Evolutionary conservation across 1,139 yeast species (phyloP).

Genomic region (Pichia sp.): DNA sequence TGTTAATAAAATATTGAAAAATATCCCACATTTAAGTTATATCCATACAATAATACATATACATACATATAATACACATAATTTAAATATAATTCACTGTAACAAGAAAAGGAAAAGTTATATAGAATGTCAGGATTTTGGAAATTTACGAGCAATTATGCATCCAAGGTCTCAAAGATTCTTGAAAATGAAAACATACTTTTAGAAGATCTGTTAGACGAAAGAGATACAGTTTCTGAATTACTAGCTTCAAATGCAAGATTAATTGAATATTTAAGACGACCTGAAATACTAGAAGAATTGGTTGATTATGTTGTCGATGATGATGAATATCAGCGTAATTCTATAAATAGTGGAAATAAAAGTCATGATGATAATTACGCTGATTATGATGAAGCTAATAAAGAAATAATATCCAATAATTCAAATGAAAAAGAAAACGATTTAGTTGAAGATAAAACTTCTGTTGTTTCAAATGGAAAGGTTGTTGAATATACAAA

Average conservation of each 20-base stretch:
- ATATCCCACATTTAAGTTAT: slow-evolving; percentile 9
- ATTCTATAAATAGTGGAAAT: slow-evolving; percentile 9
- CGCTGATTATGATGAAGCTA: neutral
- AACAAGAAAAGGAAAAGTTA: neutral
- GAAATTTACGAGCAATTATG: slow-evolving; percentile 84
- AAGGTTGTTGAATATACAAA: neutral
- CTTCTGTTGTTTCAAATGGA: neutral
- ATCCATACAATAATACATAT: neutral
- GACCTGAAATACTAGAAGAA: slow-evolving; percentile 58
- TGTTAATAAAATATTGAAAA: slow-evolving; percentile 2
- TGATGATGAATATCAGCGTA: slow-evolving; percentile 27
- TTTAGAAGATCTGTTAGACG: slow-evolving; percentile 69
- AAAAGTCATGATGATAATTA: neutral
- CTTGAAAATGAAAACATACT: slow-evolving; percentile 52
- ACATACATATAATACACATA: neutral
- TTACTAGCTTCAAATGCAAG: slow-evolving; percentile 75
- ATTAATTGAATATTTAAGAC: slow-evolving; percentile 72
- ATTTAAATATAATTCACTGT: neutral
- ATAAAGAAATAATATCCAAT: neutral
- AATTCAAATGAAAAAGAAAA: slow-evolving; percentile 7
- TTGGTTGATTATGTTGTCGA: slow-evolving; percentile 63
- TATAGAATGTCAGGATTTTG: slow-evolving; percentile 71
- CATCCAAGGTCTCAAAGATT: slow-evolving; percentile 66
- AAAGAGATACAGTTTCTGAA: slow-evolving; percentile 80
- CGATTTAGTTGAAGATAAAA: neutral